Evolutionary conservation across 2,329 filamentous ascomycete species (phyloP).

Genomic region (Ophiocordyceps unilateralis): DNA sequence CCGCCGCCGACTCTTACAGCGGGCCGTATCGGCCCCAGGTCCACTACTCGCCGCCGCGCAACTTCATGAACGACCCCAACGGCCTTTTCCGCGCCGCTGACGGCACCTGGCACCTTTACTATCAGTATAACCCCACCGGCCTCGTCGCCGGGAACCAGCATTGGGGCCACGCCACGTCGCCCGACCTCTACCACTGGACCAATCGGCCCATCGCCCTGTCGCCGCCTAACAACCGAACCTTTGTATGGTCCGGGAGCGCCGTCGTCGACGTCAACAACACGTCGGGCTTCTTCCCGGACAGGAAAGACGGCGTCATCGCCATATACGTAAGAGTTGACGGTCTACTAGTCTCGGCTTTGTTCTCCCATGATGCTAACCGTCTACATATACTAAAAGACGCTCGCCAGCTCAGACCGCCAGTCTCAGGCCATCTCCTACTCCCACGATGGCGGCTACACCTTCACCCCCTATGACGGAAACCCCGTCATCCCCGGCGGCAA

Average conservation of each 20-base stretch:
- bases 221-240: slow-evolving; percentile 23
- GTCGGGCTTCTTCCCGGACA: slow-evolving; percentile 44
- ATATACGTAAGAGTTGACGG: slow-evolving; percentile 14
- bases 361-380: no score
- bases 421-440: slow-evolving; percentile 46
- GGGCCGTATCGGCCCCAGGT: slow-evolving; percentile 1
- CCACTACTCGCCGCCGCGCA: slow-evolving; percentile 1
- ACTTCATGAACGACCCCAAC: slow-evolving; percentile 2
- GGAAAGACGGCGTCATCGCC: slow-evolving; percentile 43
- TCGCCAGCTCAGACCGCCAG: slow-evolving; percentile 15
- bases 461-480: slow-evolving; percentile 40
- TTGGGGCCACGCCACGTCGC: slow-evolving; percentile 49
- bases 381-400: slow-evolving; percentile 6
- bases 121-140: slow-evolving; percentile 32
- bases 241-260: slow-evolving; percentile 35
- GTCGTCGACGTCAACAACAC: slow-evolving; percentile 48
- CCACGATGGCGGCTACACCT: slow-evolving; percentile 42
- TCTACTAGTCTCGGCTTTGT: no score
- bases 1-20: background rate
- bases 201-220: slow-evolving; percentile 47
- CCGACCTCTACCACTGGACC: slow-evolving; percentile 45
- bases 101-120: slow-evolving; percentile 46
- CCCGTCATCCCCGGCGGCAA: slow-evolving; percentile 41
- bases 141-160: slow-evolving; percentile 40
- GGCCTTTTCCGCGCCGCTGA: slow-evolving; percentile 24